Percentiles rank a stretch among this genome's conserved stretches.
phyloP scores from a whole-genome alignment of 495 filamentous ascomycete genomes.

The Margaritispora aquatica region DNA sequence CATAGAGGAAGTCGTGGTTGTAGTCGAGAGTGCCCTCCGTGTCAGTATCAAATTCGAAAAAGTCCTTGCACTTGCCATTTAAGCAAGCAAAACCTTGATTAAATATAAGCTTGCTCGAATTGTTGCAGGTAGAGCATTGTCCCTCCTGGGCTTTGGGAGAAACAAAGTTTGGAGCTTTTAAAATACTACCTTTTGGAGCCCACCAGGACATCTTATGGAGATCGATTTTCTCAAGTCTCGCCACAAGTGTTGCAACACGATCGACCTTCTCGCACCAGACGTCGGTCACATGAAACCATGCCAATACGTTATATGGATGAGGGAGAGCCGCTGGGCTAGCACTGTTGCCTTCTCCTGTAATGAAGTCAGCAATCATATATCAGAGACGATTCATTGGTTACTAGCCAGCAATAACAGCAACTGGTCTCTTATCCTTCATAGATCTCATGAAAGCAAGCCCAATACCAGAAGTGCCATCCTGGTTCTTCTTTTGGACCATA shows the following conservation, averaged over 20 bases:
- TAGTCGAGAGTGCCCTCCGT: slow-evolving; percentile 44
- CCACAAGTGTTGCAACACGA: slow-evolving; percentile 40
- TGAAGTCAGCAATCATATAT: slow-evolving; percentile 3
- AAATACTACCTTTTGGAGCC: slow-evolving; percentile 30
- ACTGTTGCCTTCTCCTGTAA: slow-evolving; percentile 45
- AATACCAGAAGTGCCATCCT: slow-evolving; percentile 28
- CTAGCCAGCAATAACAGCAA: slow-evolving; percentile 57
- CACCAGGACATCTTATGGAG: slow-evolving; percentile 62
- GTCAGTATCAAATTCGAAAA: slow-evolving; percentile 45
- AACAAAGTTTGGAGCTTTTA: background rate
- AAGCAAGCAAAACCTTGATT: slow-evolving; percentile 66
- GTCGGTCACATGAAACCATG: slow-evolving; percentile 64
- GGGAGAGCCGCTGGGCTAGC: slow-evolving; percentile 48
- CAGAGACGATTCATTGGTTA: background rate
- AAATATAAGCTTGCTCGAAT: slow-evolving; percentile 31
- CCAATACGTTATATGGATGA: slow-evolving; percentile 64
- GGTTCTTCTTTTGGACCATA: slow-evolving; percentile 38
- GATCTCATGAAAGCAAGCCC: slow-evolving; percentile 26
- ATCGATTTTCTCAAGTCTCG: slow-evolving; percentile 68
- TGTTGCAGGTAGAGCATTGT: slow-evolving; percentile 22
- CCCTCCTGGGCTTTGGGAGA: background rate
- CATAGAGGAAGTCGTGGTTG: slow-evolving; percentile 50
- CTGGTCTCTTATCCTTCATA: slow-evolving; percentile 30
- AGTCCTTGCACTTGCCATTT: slow-evolving; percentile 44
- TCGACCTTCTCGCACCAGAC: slow-evolving; percentile 61